A percentile compares a stretch with the other conserved stretches of the same genome.
phyloP scores from a whole-genome alignment of 2,329 filamentous ascomycete genomes.

The Colletotrichum orchidophilum region DNA sequence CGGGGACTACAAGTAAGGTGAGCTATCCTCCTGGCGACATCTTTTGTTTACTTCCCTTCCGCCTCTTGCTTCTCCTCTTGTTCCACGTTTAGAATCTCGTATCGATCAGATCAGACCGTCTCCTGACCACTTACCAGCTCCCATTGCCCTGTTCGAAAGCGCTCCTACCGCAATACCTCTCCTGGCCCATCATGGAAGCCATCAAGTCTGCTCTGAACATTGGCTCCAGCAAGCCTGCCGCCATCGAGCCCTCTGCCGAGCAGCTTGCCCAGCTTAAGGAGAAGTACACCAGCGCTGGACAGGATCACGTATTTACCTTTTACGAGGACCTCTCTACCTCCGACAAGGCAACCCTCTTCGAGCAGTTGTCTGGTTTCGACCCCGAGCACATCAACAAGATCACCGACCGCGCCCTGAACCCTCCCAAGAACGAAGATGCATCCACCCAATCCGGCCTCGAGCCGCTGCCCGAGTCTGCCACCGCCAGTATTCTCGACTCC shows the following conservation, averaged over 20 bases:
- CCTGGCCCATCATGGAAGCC: constrained; percentile 49
- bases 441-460: constrained; percentile 70
- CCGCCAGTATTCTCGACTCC: constrained; percentile 92
- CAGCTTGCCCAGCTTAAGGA: constrained; percentile 74
- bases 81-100: not conserved
- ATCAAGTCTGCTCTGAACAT: constrained; percentile 54
- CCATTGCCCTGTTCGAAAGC: constrained; percentile 1
- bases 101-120: not conserved
- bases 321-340: constrained; percentile 79
- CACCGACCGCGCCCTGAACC: constrained; percentile 82
- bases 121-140: not conserved
- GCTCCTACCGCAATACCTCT: not conserved
- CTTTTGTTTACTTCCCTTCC: constrained; percentile 17
- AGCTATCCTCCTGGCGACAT: constrained; percentile 15
- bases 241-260: constrained; percentile 68
- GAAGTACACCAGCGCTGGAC: constrained; percentile 78
- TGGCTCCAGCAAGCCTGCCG: constrained; percentile 44
- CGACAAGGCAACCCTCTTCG: constrained; percentile 82
- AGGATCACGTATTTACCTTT: constrained; percentile 85
- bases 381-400: constrained; percentile 89
- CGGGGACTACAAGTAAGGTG: constrained; percentile 34
- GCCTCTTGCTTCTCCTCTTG: constrained; percentile 16
- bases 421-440: constrained; percentile 70
- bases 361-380: constrained; percentile 84
- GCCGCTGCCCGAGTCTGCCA: constrained; percentile 86